These are phyloP conservation scores for Hemisphaericaspora subhashii DNA, from an alignment of 1,139 yeast genomes.

Conservation along the genomic window DNA sequence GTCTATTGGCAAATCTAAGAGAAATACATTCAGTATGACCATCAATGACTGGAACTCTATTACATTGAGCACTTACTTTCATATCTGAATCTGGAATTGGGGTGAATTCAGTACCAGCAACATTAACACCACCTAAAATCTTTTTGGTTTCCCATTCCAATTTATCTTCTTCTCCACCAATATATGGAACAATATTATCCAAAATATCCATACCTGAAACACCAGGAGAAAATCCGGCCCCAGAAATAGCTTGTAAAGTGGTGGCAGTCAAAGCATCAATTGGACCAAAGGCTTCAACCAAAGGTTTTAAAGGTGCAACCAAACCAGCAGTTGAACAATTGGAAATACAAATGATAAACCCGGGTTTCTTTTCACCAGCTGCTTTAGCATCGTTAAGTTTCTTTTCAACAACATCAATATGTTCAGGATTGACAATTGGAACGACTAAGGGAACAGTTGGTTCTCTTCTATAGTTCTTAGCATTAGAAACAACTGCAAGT, in stretches of 20 bases:
- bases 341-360: constrained; percentile 90
- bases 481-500: constrained; percentile 83
- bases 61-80: constrained; percentile 93
- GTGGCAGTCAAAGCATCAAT: constrained; percentile 84
- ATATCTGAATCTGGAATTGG: constrained; percentile 69
- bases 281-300: constrained; percentile 87
- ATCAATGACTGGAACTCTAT: constrained; percentile 94
- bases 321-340: constrained; percentile 98
- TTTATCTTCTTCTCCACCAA: constrained; percentile 96
- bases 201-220: constrained; percentile 92
- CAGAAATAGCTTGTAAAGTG: constrained; percentile 95
- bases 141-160: constrained; percentile 98
- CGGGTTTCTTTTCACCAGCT: constrained; percentile 59
- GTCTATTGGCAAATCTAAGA: constrained; percentile 75
- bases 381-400: constrained; percentile 55
- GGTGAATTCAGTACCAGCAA: constrained; percentile 57
- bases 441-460: constrained; percentile 89
- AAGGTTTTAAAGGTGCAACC: constrained; percentile 94
- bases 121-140: constrained; percentile 68
- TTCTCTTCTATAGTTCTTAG: constrained; percentile 91
- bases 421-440: constrained; percentile 96
- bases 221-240: constrained; percentile 99
- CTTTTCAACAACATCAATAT: constrained; percentile 70
- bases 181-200: constrained; percentile 92
- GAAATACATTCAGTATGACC: constrained; percentile 98